Evolutionary conservation across 2,329 filamentous ascomycete genomes (phyloP), one percentile per base, ranked within the genome.

Genomic region (Neofusicoccum cordaticola): DNA sequence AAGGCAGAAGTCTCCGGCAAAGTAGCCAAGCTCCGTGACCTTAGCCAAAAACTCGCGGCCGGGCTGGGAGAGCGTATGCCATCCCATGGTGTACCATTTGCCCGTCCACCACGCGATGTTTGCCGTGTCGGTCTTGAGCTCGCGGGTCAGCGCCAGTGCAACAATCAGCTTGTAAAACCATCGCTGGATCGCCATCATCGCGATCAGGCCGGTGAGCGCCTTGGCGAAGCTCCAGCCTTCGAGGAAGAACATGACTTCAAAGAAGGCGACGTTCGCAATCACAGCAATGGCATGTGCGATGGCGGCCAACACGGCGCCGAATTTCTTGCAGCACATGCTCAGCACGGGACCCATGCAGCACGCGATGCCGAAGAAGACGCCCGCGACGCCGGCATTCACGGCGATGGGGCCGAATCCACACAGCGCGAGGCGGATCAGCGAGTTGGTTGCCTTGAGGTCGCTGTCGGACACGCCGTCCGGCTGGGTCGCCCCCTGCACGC

Each of bases 61-160:
- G 51, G 95, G 95, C 79, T 99, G 95, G 11, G 95, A 96, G 62
- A 99, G 78, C 0, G 94, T 90, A 81, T 98, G 94, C 93, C 96
- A 97, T 68, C 94, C 95, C 90, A 97, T 95, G 56, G 91, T 92
- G 80, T 99, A 99, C 95, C 95, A 99, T 83, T 98, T 97, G 77
- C 95, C 95, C 65, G 92, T 98, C 95, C 95, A 99, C 89, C 97
- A 99, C 66, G 95, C 95, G 75, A 99, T 96, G 82, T 99, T 99
- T 71, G 95, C 88, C 68, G 91, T 89, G 72, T 99, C 95, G 41
- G 90, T 88, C 84, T 97, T 97, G 84, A 99, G 94, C 78, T 99
- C 95, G 80, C 95, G 86, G 5, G 95, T 99, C 66, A 99, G 83
- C 2, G 90, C 86, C 44, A 96, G 82, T 2, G 89, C 84, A 70